These are phyloP conservation scores for Stentor coeruleus DNA, from an alignment of 73 alveolate species.

Conservation along the genomic window DNA sequence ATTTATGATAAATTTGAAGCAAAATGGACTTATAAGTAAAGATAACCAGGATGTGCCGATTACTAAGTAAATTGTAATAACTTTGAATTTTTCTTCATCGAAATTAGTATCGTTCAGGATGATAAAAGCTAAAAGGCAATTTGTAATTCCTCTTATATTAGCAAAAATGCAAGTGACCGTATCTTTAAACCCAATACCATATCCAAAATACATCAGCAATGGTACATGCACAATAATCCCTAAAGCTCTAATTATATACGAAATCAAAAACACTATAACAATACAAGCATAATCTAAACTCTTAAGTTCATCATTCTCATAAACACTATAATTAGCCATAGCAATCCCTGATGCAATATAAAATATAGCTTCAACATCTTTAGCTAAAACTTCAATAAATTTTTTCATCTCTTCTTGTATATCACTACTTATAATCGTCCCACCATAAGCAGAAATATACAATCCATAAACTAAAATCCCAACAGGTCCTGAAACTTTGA, in stretches of 20 bases:
- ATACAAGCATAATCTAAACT: background rate
- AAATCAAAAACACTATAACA: background rate
- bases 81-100: background rate
- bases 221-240: background rate
- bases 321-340: background rate
- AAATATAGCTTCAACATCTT: background rate
- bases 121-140: background rate
- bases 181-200: slow-evolving; percentile 3
- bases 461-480: background rate
- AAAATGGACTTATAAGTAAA: background rate
- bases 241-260: slow-evolving; percentile 10
- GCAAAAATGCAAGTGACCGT: background rate
- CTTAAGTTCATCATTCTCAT: background rate
- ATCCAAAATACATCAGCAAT: background rate
- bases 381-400: background rate
- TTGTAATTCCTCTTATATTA: background rate
- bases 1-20: background rate
- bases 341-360: background rate
- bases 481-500: background rate
- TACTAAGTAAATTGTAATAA: background rate
- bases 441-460: slow-evolving; percentile 14
- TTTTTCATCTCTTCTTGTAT: background rate
- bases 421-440: background rate
- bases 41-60: background rate
- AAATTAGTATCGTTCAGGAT: background rate